Evolutionary conservation across 2,329 filamentous ascomycete species (phyloP), one percentile per base, ranked within the genome.

Genomic region (Xylaria hypoxylon): DNA sequence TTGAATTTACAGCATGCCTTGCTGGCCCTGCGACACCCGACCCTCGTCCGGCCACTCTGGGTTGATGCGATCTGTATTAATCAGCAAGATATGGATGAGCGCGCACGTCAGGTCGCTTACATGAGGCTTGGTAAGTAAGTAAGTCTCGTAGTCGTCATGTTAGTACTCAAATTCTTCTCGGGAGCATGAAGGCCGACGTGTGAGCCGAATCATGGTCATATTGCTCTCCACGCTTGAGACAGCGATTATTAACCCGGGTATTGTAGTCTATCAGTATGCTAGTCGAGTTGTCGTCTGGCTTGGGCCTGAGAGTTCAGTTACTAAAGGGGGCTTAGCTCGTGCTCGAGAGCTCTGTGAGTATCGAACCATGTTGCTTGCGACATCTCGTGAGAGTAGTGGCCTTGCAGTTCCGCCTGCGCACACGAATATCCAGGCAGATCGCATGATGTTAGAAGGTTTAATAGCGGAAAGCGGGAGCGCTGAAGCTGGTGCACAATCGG

Each of bases 321-420:
- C 38, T 24, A 22, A 13, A 52, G 11, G 22, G 4, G 58, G 47
- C 8, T 44, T 60, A 15, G 26, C 58, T 42, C 58, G 58, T 24
- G 58, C 58, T n/a, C 58, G 24, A 13, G 58, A 60, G 35, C 58
- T 60, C 35, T 60, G 58, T 17, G 58, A 52, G n/a, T 60, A 60
- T 17, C 47, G 58, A 35, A n/a, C 15, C 22, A 45, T 60, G 26
- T 33, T 60, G 24, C 35, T 33, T 11, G 7, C 17, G 13, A 52
- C 47, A 24, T 24, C 19, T 24, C 17, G 11, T 26, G 47, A 44
- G 11, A 22, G 19, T 13, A 13, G 15, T 15, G 6, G 15, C 26
- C 47, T 5, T 24, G 13, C 17, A 42, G 35, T 48, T 8, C 6
- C 47, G 5, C 35, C 19, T 33, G 11, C 26, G 2, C 33, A 33